Percentiles rank a stretch among this genome's conserved stretches.
Evolutionary conservation across 805 yeast species (phyloP).

Genomic region (Schizosaccharomyces cryophilus): DNA sequence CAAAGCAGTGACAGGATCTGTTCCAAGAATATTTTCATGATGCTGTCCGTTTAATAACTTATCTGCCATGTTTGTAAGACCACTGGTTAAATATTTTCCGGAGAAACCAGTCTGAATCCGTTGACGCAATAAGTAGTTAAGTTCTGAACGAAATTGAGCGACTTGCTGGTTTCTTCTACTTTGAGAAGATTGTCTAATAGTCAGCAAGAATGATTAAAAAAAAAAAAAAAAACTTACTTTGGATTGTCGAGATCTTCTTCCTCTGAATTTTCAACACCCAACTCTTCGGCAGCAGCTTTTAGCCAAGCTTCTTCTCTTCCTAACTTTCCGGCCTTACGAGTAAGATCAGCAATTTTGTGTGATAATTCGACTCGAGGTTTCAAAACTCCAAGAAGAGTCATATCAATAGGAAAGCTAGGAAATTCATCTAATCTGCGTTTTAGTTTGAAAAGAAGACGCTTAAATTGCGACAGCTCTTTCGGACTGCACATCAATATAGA

Average conservation of each 20-base stretch:
- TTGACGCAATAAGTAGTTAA: conserved; percentile 9
- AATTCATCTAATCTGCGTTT: conserved; percentile 24
- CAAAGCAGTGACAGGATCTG: conserved; percentile 40
- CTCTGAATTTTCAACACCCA: conserved; percentile 62
- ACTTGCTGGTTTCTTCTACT: not conserved
- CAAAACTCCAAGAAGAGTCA: conserved; percentile 43
- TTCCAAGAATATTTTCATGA: conserved; percentile 47
- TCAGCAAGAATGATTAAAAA: not conserved
- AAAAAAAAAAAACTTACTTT: not conserved
- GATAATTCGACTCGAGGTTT: conserved; percentile 47
- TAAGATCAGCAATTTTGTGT: conserved; percentile 46
- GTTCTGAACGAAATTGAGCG: conserved; percentile 8
- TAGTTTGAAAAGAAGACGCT: conserved; percentile 42
- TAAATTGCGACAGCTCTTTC: conserved; percentile 74
- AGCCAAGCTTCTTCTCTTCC: conserved; percentile 48
- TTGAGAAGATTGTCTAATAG: not conserved
- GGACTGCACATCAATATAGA: conserved; percentile 82
- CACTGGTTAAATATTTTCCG: conserved; percentile 14
- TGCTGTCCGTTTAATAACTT: conserved; percentile 37
- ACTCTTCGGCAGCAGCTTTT: conserved; percentile 72
- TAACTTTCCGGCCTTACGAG: conserved; percentile 19
- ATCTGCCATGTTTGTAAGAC: conserved; percentile 14
- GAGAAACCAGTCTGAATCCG: conserved; percentile 11
- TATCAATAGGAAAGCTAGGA: conserved; percentile 53
- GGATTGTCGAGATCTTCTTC: conserved; percentile 14